Evolutionary conservation across 768 basidiomycete genomes (phyloP), one percentile per base, ranked within the genome.

Genomic region (Dacryopinax primogenitus): DNA sequence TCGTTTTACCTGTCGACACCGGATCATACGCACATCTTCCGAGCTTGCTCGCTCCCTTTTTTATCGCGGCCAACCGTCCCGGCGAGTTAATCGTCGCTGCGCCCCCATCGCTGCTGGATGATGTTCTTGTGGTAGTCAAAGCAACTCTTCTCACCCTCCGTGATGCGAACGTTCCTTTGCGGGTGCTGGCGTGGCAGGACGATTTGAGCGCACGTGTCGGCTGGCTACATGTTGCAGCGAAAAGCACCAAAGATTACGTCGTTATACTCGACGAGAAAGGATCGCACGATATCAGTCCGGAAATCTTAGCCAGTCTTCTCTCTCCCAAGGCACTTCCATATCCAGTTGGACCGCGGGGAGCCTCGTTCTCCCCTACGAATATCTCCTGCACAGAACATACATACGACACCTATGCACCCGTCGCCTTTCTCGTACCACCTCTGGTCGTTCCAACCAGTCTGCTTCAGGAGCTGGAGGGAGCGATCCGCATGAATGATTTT

Each of bases 371-470:
- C 1, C 63, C 72, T 12, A 66, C 58, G 32, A 72, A 74, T 64
- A 68, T 68, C 35, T 72, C 76, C n/a, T 78, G 73, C 61, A 66
- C 79, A 44, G 63, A 67, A n/a, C 71, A 76, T 3, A 72, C 74
- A 9, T 69, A 70, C 0, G 66, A 67, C 7, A 70, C 75, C 23
- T 77, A 76, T 33, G 30, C 11, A 21, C 71, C 78, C 28, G 83
- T 81, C 1, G 71, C 75, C 2, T 83, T 81, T 71, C 75, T 88
- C 1, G 70, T 82, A 1, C 87, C 87, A 16, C 87, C 87, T 1
- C 83, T 88, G 67, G 75, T 85, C 4, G 68, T 82, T 33, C 80
- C 80, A 11, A 66, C 73, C 0, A 63, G 71, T 21, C 70, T 68
- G 33, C 67, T 71, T 51, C 73, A 69, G 73, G 74, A 74, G 15